phyloP scores from a whole-genome alignment of 139 green algal genomes.

The Haematococcus sp. region DNA sequence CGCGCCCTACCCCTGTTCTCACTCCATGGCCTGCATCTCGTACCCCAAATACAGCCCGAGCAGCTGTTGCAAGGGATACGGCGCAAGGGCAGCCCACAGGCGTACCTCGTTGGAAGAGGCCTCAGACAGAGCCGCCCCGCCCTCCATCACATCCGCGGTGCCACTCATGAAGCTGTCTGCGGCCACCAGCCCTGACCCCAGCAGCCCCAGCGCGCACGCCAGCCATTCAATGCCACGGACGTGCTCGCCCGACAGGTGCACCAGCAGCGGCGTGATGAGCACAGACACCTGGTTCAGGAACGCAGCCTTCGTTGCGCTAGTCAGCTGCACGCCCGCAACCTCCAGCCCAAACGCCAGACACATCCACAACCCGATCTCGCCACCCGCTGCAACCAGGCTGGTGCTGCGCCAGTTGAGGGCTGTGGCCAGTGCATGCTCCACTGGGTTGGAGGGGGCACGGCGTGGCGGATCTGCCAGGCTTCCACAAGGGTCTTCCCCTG shows the following conservation, averaged over 20 bases:
- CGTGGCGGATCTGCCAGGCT: not conserved
- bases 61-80: no score
- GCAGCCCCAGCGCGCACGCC: slow-evolving; percentile 9
- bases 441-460: not conserved
- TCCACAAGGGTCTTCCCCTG: not conserved
- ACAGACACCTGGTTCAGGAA: slow-evolving; percentile 32
- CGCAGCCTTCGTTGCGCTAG: slow-evolving; percentile 22
- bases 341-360: slow-evolving; percentile 17
- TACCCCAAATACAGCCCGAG: no score
- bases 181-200: slow-evolving; percentile 17
- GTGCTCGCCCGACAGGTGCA: slow-evolving; percentile 16
- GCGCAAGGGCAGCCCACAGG: no score
- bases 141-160: not conserved
- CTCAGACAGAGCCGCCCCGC: not conserved
- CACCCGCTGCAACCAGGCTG: slow-evolving; percentile 6
- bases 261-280: slow-evolving; percentile 32
- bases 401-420: slow-evolving; percentile 15
- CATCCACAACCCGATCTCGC: slow-evolving; percentile 24
- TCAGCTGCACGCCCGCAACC: slow-evolving; percentile 23
- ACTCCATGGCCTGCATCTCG: no score
- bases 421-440: not conserved
- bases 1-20: no score
- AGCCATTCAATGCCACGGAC: slow-evolving; percentile 10
- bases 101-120: not conserved
- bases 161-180: slow-evolving; percentile 8